A percentile compares a stretch with the other conserved stretches of the same genome.
These are phyloP conservation scores for Rugosomyces carneus DNA, from an alignment of 1,284 basidiomycete genomes.

Conservation along the genomic window DNA sequence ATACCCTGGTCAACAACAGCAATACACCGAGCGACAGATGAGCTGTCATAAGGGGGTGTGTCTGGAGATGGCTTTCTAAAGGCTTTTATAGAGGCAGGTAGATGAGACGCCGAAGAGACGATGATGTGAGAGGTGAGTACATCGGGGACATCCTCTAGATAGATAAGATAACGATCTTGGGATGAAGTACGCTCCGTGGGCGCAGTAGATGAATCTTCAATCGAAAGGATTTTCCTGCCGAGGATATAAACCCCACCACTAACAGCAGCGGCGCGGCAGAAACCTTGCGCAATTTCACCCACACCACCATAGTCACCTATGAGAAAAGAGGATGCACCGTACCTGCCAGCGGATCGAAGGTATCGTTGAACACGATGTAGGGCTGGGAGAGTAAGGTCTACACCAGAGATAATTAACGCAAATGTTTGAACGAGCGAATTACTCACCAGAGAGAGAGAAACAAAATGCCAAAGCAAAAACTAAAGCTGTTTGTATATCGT, in stretches of 20 bases:
- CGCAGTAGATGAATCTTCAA: slow-evolving; percentile 23
- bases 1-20: slow-evolving; percentile 57
- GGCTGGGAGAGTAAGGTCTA: slow-evolving; percentile 62
- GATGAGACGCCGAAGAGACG: slow-evolving; percentile 25
- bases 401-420: neutral
- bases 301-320: slow-evolving; percentile 92
- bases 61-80: slow-evolving; percentile 15
- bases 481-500: slow-evolving; percentile 53
- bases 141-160: slow-evolving; percentile 57
- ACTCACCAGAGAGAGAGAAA: slow-evolving; percentile 43
- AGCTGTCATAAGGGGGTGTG: slow-evolving; percentile 6
- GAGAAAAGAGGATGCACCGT: slow-evolving; percentile 88
- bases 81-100: slow-evolving; percentile 28
- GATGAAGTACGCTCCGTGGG: slow-evolving; percentile 9
- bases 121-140: slow-evolving; percentile 41
- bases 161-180: slow-evolving; percentile 18
- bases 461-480: slow-evolving; percentile 73
- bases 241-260: slow-evolving; percentile 83
- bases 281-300: slow-evolving; percentile 91
- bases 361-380: slow-evolving; percentile 67
- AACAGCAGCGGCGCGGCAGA: slow-evolving; percentile 86
- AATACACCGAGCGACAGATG: slow-evolving; percentile 55
- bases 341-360: slow-evolving; percentile 78
- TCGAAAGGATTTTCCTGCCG: slow-evolving; percentile 46
- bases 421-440: neutral